phyloP scores from a whole-genome alignment of 257 asterid species.

The Leptodermis oblonga region DNA sequence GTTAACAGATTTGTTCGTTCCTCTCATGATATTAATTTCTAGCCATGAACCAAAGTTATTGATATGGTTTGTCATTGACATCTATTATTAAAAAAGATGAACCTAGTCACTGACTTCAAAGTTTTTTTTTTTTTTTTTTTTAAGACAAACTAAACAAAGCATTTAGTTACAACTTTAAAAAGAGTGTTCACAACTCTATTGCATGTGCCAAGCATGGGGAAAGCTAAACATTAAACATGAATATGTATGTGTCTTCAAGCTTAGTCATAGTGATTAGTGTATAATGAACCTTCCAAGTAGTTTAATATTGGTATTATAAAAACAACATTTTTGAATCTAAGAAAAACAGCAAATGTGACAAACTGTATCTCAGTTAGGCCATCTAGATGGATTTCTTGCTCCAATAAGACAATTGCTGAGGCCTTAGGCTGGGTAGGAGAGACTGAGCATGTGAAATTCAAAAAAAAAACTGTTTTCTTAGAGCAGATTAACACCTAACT shows the following conservation, averaged over 20 bases:
- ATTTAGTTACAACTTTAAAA: slow-evolving; percentile 2
- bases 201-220: slow-evolving; percentile 41
- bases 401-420: neutral
- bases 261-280: slow-evolving; percentile 15
- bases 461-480: neutral
- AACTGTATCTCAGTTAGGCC: slow-evolving; percentile 5
- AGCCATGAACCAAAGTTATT: too few species aligned
- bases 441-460: neutral
- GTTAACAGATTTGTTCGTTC: too few species aligned
- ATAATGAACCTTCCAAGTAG: slow-evolving; percentile 25
- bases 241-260: neutral
- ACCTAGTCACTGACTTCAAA: neutral
- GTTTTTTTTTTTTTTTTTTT: too few species aligned
- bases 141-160: neutral
- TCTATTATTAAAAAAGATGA: too few species aligned
- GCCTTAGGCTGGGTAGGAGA: too few species aligned
- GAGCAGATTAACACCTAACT: too few species aligned
- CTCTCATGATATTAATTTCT: too few species aligned
- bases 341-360: neutral
- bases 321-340: neutral
- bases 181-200: slow-evolving; percentile 1
- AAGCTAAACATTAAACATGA: neutral
- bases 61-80: too few species aligned
- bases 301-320: neutral
- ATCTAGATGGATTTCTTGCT: slow-evolving; percentile 8